Evolutionary conservation across 2,329 filamentous ascomycete genomes (phyloP), one percentile per base, ranked within the genome.

Genomic region (Curvularia verruculosa): DNA sequence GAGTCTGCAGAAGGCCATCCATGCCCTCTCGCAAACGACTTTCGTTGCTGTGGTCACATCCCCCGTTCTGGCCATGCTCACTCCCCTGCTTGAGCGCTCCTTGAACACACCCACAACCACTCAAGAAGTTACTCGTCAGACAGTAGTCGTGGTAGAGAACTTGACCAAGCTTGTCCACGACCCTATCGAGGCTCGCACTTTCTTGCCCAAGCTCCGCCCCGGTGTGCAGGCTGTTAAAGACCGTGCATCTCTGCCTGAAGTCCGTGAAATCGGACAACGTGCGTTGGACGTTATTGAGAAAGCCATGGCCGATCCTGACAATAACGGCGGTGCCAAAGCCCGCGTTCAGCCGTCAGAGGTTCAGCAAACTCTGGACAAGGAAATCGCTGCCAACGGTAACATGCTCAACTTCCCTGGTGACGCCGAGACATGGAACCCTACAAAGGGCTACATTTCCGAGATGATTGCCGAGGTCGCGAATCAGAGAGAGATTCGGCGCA

Each of bases 141-240:
- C 95, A 2, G 92, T 96, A 28, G 92, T 99, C 52, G 96, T 99
- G 49, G 90, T 95, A 19, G 95, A 99, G 81, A 99, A 99, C 80
- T 82, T 99, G 81, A 99, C 95, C 59, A 98, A 96, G 82, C 87
- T 99, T 29, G 95, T 99, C 26, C 95, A 99, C 78, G 93, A 91
- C 75, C 95, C 95, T 13, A 87, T 96, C 58, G 95, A 99, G 81
- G 95, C 95, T 31, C 86, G 95, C 65, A 91, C 91, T 54, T 99
- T 99, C 84, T 80, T 99, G 74, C 95, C 95, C 49, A 97, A 96
- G 79, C 83, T 99, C 50, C 90, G 91, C 72, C 95, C 95, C 41
- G 95, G 95, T 85, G 90, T 99, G 45, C 92, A 97, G 82, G 85
- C 84, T 53, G 94, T 99, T 56, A 87, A 88, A 65, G 88, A 96